Evolutionary conservation across 2,329 filamentous ascomycete species (phyloP).

Genomic region (Phaeosphaeria sp.): DNA sequence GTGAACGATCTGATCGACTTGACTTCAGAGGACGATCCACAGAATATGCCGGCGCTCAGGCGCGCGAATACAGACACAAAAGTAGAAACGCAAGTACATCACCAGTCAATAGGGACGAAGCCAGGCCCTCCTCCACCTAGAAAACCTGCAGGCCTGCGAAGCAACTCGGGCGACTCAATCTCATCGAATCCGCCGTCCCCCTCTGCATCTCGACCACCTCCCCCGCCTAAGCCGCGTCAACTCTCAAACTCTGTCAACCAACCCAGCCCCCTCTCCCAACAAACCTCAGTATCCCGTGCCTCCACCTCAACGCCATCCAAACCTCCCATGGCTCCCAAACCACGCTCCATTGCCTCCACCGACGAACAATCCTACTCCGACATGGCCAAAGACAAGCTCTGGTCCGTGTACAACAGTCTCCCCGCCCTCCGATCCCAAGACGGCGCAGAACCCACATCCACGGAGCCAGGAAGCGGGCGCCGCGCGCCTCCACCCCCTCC

Average conservation of each 20-base stretch:
- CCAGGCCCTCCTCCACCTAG: conserved; percentile 40
- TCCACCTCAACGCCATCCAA: conserved; percentile 44
- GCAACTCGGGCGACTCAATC: conserved; percentile 40
- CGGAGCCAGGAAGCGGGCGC: conserved; percentile 17
- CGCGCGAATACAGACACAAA: conserved; percentile 38
- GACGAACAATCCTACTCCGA: conserved; percentile 43
- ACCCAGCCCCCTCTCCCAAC: conserved; percentile 38
- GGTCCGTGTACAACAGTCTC: conserved; percentile 49
- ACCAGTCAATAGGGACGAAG: conserved; percentile 25
- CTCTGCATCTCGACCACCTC: conserved; percentile 40
- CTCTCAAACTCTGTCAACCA: conserved; percentile 32
- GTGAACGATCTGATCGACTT: conserved; percentile 56
- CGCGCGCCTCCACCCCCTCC: conserved; percentile 44
- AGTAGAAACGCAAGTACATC: conserved; percentile 17
- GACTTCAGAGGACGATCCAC: conserved; percentile 51
- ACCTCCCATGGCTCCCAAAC: conserved; percentile 36
- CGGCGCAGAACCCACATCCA: conserved; percentile 5
- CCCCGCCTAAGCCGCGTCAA: conserved; percentile 42
- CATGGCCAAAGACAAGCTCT: conserved; percentile 48
- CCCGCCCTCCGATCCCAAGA: conserved; percentile 42
- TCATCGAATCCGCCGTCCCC: conserved; percentile 12
- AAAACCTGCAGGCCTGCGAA: conserved; percentile 49
- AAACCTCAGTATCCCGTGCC: conserved; percentile 18
- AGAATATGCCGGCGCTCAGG: conserved; percentile 21
- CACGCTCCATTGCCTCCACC: conserved; percentile 25